Evolutionary conservation across 2,329 filamentous ascomycete genomes (phyloP), one percentile per base, ranked within the genome.

Genomic region (Didymella segeticola): DNA sequence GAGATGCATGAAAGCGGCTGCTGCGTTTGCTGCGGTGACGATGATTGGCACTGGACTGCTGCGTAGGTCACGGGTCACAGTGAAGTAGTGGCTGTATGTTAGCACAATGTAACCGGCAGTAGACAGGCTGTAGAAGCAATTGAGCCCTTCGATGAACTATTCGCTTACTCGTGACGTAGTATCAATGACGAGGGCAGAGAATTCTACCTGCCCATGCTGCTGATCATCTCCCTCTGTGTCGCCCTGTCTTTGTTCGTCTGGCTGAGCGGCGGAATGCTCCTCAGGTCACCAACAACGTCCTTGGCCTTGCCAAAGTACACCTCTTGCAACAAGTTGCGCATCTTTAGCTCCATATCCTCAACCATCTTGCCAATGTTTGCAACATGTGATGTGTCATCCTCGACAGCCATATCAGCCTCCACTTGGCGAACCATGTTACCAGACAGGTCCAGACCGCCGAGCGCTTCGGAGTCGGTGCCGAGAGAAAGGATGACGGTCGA

Each of bases 231-330:
- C 68, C 87, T 83, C 76, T 98, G 95, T 53, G 90, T 87, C 66
- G 91, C 90, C 58, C 90, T 85, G 63, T 97, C 93, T 70, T 84
- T 86, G 71, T 90, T 91, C 31, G 88, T 87, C 77, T 96, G 91
- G 61, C 90, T 96, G 74, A 98, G 78, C 59, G 89, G 87, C 45
- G 87, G 86, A 61, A 96, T 84, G 83, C 93, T 98, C 74, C 95
- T 85, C 77, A 99, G 78, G 75, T 99, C 93, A 49, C 93, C 95
- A 3, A 99, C 93, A 3, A 99, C 92, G 77, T 99, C 95, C 84
- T 96, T 97, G 49, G 95, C 93, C 82, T 99, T 99, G 73, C 95
- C 95, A 78, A 99, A 99, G 80, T 99, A 99, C 43, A 99, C 95
- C 78, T 99, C 95, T 82, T 99, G 93, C 74, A 99, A 80, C 76